These are phyloP conservation scores for Cladosporium sp. DNA, from an alignment of 2,329 filamentous ascomycete species.

Conservation along the genomic window DNA sequence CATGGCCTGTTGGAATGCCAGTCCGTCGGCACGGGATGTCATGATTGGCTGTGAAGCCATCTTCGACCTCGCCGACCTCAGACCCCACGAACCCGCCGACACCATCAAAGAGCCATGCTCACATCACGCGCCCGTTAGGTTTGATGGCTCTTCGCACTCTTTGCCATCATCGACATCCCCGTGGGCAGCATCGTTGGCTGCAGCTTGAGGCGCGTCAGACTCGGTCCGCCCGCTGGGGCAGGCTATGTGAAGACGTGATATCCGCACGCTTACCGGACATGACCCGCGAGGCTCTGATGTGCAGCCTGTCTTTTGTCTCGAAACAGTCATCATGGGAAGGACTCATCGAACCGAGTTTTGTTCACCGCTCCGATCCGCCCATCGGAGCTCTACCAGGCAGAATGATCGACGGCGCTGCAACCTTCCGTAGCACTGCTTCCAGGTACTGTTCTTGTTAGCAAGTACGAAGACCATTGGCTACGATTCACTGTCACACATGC, in stretches of 20 bases:
- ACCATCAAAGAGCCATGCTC: not conserved
- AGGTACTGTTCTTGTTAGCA: too few relatives aligned
- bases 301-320: too few relatives aligned
- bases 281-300: not conserved
- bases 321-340: too few relatives aligned
- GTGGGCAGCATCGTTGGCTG: not conserved
- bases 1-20: constrained; percentile 5
- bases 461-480: too few relatives aligned
- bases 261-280: not conserved
- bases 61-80: not conserved
- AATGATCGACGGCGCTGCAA: not conserved
- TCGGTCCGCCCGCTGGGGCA: not conserved
- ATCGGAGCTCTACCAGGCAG: not conserved
- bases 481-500: too few relatives aligned
- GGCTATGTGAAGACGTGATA: not conserved
- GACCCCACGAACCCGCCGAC: not conserved
- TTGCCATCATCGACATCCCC: not conserved
- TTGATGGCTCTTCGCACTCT: not conserved
- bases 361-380: not conserved
- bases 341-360: too few relatives aligned
- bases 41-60: constrained; percentile 8
- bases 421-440: too few relatives aligned
- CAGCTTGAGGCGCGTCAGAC: not conserved
- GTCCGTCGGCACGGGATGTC: not conserved
- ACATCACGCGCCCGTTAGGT: not conserved